phyloP scores from a whole-genome alignment of 2,329 filamentous ascomycete genomes.

The Diplodia corticola region DNA sequence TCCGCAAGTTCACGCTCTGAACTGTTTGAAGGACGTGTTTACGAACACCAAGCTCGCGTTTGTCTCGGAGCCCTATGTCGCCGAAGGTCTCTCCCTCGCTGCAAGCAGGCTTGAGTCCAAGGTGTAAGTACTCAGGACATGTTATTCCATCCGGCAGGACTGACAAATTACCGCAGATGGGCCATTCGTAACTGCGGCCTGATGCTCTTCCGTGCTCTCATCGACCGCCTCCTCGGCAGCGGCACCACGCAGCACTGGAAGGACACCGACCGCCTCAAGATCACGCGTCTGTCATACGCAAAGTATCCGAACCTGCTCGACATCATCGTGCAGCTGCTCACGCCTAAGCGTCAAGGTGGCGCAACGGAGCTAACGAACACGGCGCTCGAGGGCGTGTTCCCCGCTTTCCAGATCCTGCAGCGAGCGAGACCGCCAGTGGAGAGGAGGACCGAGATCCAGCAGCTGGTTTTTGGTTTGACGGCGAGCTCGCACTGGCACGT shows the following conservation, averaged over 20 bases:
- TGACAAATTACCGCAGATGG: conserved; percentile 59
- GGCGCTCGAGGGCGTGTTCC: conserved; percentile 68
- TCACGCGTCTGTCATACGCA: conserved; percentile 65
- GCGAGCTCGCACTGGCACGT: conserved; percentile 76
- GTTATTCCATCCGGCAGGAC: conserved; percentile 1
- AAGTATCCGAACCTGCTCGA: conserved; percentile 66
- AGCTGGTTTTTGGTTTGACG: conserved; percentile 62
- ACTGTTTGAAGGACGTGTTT: conserved; percentile 90
- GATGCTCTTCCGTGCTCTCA: conserved; percentile 81
- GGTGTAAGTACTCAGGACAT: conserved; percentile 53
- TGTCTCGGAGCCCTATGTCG: conserved; percentile 71
- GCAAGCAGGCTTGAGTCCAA: conserved; percentile 75
- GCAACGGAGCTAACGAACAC: conserved; percentile 35
- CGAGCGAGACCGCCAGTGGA: conserved; percentile 66
- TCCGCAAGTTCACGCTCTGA: conserved; percentile 91
- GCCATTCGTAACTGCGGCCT: conserved; percentile 91
- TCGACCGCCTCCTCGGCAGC: conserved; percentile 61
- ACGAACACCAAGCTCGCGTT: conserved; percentile 75
- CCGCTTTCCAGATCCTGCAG: conserved; percentile 77
- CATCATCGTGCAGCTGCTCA: conserved; percentile 64
- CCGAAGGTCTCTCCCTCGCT: conserved; percentile 74
- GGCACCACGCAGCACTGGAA: conserved; percentile 55
- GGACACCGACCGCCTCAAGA: conserved; percentile 43
- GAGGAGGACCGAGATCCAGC: conserved; percentile 56
- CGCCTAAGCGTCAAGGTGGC: conserved; percentile 24